phyloP scores from a whole-genome alignment of 2,329 filamentous ascomycete genomes.

The Aspergillus brasiliensis region DNA sequence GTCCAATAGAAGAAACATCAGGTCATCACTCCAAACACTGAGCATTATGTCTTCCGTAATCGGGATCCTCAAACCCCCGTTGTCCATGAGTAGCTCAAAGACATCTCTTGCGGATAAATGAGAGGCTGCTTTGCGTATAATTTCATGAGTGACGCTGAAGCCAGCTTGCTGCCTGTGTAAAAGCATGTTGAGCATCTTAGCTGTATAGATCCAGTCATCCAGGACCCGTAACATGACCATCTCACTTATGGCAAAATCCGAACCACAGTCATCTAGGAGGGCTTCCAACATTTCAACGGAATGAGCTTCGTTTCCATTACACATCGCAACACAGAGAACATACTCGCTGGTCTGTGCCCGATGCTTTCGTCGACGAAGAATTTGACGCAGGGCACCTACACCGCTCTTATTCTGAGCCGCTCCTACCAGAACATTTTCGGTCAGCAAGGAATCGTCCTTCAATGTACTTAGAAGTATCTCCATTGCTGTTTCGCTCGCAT shows the following conservation, averaged over 20 bases:
- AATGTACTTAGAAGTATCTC: neutral
- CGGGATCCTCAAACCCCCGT: neutral
- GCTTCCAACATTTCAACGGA: neutral
- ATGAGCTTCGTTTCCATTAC: neutral
- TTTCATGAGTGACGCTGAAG: neutral
- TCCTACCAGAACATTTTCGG: neutral
- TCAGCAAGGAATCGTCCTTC: neutral
- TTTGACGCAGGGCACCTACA: neutral
- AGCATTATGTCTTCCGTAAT: neutral
- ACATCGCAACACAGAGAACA: neutral
- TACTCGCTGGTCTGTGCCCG: neutral
- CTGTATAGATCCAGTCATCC: too few relatives aligned
- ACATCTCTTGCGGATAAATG: neutral
- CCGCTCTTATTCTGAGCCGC: accelerated
- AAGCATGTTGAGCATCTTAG: neutral
- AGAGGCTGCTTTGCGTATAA: neutral
- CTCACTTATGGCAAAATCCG: neutral
- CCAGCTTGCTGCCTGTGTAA: neutral
- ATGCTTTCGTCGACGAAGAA: neutral
- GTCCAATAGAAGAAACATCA: neutral
- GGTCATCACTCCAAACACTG: neutral
- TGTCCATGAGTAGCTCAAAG: neutral
- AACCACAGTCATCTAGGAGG: neutral
- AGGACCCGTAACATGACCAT: neutral
- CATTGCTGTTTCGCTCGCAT: neutral